A percentile compares a stretch with the other conserved stretches of the same genome.
Evolutionary conservation across 345 rosid species (phyloP).

Genomic region (Aquilaria sinensis): DNA sequence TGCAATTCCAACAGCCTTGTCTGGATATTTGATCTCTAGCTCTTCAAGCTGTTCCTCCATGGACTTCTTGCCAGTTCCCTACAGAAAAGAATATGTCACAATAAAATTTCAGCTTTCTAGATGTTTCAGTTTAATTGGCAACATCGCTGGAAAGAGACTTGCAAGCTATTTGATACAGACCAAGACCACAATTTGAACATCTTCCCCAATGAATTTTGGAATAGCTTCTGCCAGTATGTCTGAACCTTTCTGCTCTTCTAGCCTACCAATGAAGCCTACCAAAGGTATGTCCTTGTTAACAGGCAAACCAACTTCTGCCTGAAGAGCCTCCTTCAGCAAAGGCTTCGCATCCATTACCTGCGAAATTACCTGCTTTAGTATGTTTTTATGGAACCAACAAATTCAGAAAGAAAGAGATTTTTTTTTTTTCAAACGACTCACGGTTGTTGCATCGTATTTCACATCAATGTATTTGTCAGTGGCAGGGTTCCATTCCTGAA

Average conservation of each 20-base stretch:
- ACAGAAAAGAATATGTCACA: slow-evolving; percentile 5
- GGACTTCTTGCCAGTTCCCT: slow-evolving; percentile 90
- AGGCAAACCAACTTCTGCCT: slow-evolving; percentile 84
- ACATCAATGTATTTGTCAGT: slow-evolving; percentile 65
- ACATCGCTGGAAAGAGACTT: too few species aligned
- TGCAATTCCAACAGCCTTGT: slow-evolving; percentile 69
- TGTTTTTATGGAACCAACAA: background rate
- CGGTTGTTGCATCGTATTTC: slow-evolving; percentile 67
- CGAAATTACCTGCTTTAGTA: background rate
- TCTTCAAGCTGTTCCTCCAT: slow-evolving; percentile 68
- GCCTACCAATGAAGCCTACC: slow-evolving; percentile 92
- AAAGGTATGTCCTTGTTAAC: slow-evolving; percentile 77
- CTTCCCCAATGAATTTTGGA: slow-evolving; percentile 42
- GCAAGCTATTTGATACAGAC: slow-evolving; percentile 35
- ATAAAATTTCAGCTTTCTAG: background rate
- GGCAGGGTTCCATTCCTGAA: slow-evolving; percentile 93
- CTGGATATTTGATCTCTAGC: slow-evolving; percentile 63
- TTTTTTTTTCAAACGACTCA: slow-evolving; percentile 27
- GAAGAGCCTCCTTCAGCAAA: slow-evolving; percentile 83
- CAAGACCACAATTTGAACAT: slow-evolving; percentile 75
- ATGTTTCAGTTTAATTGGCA: background rate
- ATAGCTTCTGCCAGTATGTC: slow-evolving; percentile 78
- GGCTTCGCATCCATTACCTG: slow-evolving; percentile 86
- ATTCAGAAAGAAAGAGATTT: background rate
- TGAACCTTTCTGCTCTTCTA: slow-evolving; percentile 97